A percentile compares a stretch with the other conserved stretches of the same genome.
Conservation (phyloP, 176 grass and related monocot species). For the Puccinellia tenuiflora region DNA sequence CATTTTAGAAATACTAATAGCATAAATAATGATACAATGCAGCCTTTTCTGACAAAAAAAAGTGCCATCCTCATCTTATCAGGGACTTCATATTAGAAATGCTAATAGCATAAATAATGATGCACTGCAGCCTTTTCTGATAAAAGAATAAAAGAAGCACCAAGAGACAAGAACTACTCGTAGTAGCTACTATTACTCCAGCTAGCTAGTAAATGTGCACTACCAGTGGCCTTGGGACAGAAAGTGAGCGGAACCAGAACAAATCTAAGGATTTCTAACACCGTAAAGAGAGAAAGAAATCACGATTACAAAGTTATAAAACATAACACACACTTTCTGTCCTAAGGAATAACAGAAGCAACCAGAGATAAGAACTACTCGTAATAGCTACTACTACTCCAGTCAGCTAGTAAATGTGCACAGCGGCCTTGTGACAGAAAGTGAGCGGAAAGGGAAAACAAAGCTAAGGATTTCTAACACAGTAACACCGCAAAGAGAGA, state of each 20-base stretch:
- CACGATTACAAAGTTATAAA: neutral
- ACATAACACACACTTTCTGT: no score
- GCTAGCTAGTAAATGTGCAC: neutral
- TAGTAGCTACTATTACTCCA: neutral
- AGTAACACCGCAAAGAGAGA: neutral
- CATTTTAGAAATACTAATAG: no score
- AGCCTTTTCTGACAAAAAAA: neutral
- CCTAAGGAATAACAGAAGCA: slow-evolving; percentile 4
- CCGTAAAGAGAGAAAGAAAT: neutral
- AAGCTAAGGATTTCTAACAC: no score
- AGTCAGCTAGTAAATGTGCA: neutral
- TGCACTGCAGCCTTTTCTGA: slow-evolving; percentile 11
- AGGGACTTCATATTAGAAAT: neutral
- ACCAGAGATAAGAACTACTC: neutral
- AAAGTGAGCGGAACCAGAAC: no score
- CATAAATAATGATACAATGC: no score
- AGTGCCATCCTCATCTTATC: neutral
- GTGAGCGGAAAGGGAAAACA: no score
- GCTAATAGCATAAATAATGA: neutral
- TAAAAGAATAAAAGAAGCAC: slow-evolving; percentile 5
- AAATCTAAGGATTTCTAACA: no score
- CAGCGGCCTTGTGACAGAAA: no score
- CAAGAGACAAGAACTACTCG: neutral
- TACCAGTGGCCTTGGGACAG: neutral
- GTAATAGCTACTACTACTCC: neutral